These are phyloP conservation scores for Asterella californica DNA, from an alignment of 225 moss, liverwort and hornwort species.

Conservation along the genomic window DNA sequence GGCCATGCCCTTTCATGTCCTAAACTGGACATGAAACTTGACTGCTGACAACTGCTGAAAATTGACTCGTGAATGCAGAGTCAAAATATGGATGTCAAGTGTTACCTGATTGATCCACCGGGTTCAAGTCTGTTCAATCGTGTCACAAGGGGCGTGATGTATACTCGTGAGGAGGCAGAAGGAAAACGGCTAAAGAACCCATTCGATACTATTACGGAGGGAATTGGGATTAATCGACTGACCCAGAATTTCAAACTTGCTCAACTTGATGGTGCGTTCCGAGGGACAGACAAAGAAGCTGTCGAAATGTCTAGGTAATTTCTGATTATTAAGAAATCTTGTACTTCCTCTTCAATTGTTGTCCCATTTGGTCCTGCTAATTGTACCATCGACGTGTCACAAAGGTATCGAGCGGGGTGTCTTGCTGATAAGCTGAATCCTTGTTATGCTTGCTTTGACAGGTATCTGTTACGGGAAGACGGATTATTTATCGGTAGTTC, in stretches of 20 bases:
- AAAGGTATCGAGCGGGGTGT: background rate
- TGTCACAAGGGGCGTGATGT: constrained; percentile 93
- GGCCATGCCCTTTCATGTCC: background rate
- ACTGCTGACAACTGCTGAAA: background rate
- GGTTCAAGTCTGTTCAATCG: constrained; percentile 92
- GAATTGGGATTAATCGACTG: constrained; percentile 91
- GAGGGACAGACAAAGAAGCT: constrained; percentile 90
- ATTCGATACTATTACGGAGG: constrained; percentile 94
- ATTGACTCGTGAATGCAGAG: constrained; percentile 47
- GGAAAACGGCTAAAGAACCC: constrained; percentile 91
- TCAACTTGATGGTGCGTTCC: constrained; percentile 86
- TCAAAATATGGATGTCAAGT: constrained; percentile 53
- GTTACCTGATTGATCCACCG: constrained; percentile 93
- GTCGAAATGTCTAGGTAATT: constrained; percentile 95
- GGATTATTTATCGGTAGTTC: constrained; percentile 94
- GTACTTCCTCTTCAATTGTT: background rate
- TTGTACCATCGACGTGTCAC: background rate
- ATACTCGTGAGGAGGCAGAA: constrained; percentile 83
- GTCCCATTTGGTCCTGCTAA: background rate
- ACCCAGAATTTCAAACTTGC: constrained; percentile 92
- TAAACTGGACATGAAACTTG: background rate
- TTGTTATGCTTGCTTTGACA: constrained; percentile 19
- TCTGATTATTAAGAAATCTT: background rate
- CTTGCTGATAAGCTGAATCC: background rate
- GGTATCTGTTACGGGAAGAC: constrained; percentile 74